phyloP scores from a whole-genome alignment of 176 grass and related monocot species.

The Musa acuminata region DNA sequence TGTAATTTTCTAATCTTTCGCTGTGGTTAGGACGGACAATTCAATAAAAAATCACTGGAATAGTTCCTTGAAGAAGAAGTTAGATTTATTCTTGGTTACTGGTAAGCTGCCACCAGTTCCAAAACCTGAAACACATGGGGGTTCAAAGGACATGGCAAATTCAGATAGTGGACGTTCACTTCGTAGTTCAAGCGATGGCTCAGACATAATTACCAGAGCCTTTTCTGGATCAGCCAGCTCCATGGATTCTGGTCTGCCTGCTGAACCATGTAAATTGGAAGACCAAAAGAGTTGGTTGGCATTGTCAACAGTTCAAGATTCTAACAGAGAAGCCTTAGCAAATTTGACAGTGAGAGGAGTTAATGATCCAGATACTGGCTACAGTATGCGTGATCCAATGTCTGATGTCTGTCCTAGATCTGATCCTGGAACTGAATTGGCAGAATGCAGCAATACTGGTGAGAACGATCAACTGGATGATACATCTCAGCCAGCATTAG shows the following conservation, averaged over 20 bases:
- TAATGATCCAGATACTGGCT: slow-evolving; percentile 37
- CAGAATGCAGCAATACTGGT: slow-evolving; percentile 2
- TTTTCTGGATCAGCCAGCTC: slow-evolving; percentile 25
- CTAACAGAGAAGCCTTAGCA: slow-evolving; percentile 20
- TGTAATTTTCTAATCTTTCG: too few relatives aligned
- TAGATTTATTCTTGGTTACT: slow-evolving; percentile 39
- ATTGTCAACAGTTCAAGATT: slow-evolving; percentile 25
- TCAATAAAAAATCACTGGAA: slow-evolving; percentile 99
- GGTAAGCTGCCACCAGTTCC: slow-evolving; percentile 31
- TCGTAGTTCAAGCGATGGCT: slow-evolving; percentile 33
- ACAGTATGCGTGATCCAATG: slow-evolving; percentile 5
- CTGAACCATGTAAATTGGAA: slow-evolving; percentile 30
- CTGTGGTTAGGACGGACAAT: slow-evolving; percentile 79
- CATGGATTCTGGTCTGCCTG: slow-evolving; percentile 24
- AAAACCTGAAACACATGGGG: slow-evolving; percentile 24
- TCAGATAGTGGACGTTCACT: slow-evolving; percentile 6
- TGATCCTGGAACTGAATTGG: slow-evolving; percentile 16
- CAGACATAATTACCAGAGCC: slow-evolving; percentile 22
- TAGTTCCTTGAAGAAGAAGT: slow-evolving; percentile 91
- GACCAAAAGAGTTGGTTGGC: slow-evolving; percentile 23
- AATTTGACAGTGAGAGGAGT: slow-evolving; percentile 20
- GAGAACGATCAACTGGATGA: slow-evolving; percentile 25
- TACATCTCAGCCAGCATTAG: slow-evolving; percentile 14
- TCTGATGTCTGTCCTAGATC: slow-evolving; percentile 4
- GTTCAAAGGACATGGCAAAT: slow-evolving; percentile 37